Conservation (phyloP, 116 monocot species). For the Zostera marina region DNA sequence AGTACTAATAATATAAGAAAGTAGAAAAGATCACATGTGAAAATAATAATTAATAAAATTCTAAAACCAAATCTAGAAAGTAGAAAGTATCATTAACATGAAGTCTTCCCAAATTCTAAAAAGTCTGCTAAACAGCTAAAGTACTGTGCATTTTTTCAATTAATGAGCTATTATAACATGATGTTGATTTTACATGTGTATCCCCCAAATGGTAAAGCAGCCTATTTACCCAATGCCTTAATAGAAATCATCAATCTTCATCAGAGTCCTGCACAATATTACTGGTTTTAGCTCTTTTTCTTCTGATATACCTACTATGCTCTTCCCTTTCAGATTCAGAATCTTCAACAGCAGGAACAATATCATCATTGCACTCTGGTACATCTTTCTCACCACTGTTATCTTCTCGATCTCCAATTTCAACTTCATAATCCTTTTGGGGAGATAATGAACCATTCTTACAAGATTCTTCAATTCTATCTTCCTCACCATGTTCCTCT, state of each 20-base stretch:
- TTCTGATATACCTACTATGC: conserved; percentile 14
- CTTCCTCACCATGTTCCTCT: conserved; percentile 2
- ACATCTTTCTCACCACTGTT: conserved; percentile 11
- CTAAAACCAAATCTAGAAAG: too few species aligned
- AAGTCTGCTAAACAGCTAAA: too few species aligned
- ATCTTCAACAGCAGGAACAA: conserved; percentile 14
- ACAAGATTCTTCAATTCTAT: conserved; percentile 13
- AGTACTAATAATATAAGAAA: too few species aligned
- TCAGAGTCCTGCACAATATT: conserved; percentile 60
- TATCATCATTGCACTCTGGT: conserved; percentile 10
- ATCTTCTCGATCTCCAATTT: conserved; percentile 20
- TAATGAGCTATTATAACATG: too few species aligned
- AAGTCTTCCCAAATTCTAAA: too few species aligned
- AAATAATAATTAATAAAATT: too few species aligned
- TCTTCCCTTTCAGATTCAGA: conserved; percentile 41
- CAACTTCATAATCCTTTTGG: conserved; percentile 20
- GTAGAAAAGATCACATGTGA: too few species aligned
- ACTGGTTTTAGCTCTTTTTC: conserved; percentile 37
- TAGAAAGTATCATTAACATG: too few species aligned
- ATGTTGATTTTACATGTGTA: too few species aligned
- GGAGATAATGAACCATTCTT: conserved; percentile 14
- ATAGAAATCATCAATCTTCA: conserved; percentile 20
- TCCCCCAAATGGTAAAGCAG: neutral
- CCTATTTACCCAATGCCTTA: too few species aligned
- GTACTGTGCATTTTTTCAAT: too few species aligned